A percentile compares a stretch with the other conserved stretches of the same genome.
These are phyloP conservation scores for Nidularia pulvinata DNA, from an alignment of 768 basidiomycete genomes.

Conservation along the genomic window DNA sequence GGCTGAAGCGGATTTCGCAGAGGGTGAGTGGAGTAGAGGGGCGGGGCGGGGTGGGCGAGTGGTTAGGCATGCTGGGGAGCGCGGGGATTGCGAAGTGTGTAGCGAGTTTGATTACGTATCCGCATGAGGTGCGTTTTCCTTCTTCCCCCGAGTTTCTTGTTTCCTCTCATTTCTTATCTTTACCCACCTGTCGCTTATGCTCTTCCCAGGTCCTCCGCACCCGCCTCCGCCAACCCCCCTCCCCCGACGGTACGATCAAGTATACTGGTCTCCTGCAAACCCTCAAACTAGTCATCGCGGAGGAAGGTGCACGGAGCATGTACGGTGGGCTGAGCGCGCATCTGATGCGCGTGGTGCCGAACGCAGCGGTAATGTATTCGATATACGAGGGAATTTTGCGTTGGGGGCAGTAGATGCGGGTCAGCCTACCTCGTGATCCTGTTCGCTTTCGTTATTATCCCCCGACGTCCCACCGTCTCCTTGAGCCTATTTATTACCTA, in stretches of 20 bases:
- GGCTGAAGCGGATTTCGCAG: slow-evolving; percentile 85
- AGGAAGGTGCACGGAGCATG: slow-evolving; percentile 85
- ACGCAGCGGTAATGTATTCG: slow-evolving; percentile 96
- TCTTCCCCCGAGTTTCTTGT: neutral
- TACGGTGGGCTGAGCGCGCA: slow-evolving; percentile 96
- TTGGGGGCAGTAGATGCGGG: slow-evolving; percentile 34
- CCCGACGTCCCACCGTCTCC: no score
- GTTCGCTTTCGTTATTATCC: no score
- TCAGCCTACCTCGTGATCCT: no score
- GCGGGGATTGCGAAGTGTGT: slow-evolving; percentile 94
- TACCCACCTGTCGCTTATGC: neutral
- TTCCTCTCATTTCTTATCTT: slow-evolving; percentile 1
- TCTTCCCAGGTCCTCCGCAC: slow-evolving; percentile 80
- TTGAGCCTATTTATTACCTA: no score
- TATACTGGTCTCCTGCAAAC: slow-evolving; percentile 90
- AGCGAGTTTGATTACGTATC: slow-evolving; percentile 95
- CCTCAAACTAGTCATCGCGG: slow-evolving; percentile 78
- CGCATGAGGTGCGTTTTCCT: slow-evolving; percentile 78
- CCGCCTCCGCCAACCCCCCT: slow-evolving; percentile 80
- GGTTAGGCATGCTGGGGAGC: slow-evolving; percentile 84
- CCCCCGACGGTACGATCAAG: slow-evolving; percentile 73
- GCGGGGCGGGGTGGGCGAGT: slow-evolving; percentile 59
- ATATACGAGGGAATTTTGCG: slow-evolving; percentile 88
- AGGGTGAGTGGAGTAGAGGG: slow-evolving; percentile 56
- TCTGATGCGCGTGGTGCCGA: slow-evolving; percentile 95